Evolutionary conservation across 2,329 filamentous ascomycete genomes (phyloP), one percentile per base, ranked within the genome.

Genomic region (Fusarium lyarnte): DNA sequence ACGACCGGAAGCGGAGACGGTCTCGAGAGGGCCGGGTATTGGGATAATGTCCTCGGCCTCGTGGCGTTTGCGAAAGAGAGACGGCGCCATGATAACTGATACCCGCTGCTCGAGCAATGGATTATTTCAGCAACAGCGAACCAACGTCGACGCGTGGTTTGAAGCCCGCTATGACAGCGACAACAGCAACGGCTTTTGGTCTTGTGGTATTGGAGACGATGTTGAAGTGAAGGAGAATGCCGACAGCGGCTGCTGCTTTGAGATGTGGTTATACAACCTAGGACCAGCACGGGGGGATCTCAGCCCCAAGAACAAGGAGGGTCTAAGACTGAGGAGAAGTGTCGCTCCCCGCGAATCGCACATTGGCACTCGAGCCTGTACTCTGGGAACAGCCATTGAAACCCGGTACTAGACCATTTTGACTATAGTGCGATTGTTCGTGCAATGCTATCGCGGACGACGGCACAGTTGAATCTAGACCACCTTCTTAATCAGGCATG

Each of bases 31-130:
- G 25, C 82, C 82, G 35, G 82, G 78, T 53, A 83, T 78, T 67
- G 84, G 83, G 59, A 82, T 85, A 75, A 85, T 81, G 64, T 84
- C 82, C 78, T 84, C 84, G 66, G 82, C 78, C 79, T 85, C 82
- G 71, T 83, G 82, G 76, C 84, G 82, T 77, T 84, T 84, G 76
- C 84, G 84, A 70, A 86, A 84, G 68, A 84, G 75, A 55, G 79
- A 80, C 63, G 77, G 76, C 64, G 78, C 77, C 80, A 82, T 83
- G 71, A 71, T 66, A 62, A 63, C 67, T 61, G 39, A 57, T 51
- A 60, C 39, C 53, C 58, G 67, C 35, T 63, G 63, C 61, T 49
- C 36, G 23, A 61, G 66, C 53, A 62, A 63, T 67, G 58, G 54
- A 64, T 35, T 36, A 45, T 36, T 55, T 46, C 36, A 59, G 52